Evolutionary conservation across 1,139 yeast genomes (phyloP).

Genomic region (Yamadazyma jaroonii): DNA sequence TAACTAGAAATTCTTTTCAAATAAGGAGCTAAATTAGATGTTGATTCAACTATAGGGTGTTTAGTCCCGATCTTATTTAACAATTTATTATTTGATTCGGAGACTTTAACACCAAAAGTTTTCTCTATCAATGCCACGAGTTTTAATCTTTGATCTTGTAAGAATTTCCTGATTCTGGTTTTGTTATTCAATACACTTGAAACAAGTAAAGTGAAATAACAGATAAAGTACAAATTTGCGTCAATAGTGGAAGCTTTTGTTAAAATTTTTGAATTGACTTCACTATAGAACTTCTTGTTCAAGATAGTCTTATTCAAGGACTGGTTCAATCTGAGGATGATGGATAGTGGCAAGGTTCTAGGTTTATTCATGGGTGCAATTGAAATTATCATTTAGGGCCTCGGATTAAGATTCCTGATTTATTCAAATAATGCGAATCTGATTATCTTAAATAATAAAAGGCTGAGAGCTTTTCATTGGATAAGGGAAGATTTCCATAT

Average conservation of each 20-base stretch:
- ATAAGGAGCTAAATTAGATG: slow-evolving; percentile 34
- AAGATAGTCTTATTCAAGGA: slow-evolving; percentile 24
- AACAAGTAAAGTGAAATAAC: slow-evolving; percentile 40
- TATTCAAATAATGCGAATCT: background rate
- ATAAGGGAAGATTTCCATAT: background rate
- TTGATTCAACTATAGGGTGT: slow-evolving; percentile 11
- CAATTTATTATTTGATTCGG: slow-evolving; percentile 16
- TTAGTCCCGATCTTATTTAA: slow-evolving; percentile 8
- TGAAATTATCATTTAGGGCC: slow-evolving; percentile 14
- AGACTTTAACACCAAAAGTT: slow-evolving; percentile 17
- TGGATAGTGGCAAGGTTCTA: slow-evolving; percentile 12
- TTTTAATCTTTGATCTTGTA: slow-evolving; percentile 26
- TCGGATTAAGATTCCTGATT: slow-evolving; percentile 1
- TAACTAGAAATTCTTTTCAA: slow-evolving; percentile 44
- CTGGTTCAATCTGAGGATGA: slow-evolving; percentile 20
- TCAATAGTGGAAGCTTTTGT: slow-evolving; percentile 37
- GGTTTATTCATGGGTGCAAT: slow-evolving; percentile 16
- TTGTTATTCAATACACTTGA: slow-evolving; percentile 43
- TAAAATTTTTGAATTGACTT: slow-evolving; percentile 41
- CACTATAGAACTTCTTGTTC: slow-evolving; percentile 41
- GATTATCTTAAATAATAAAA: background rate
- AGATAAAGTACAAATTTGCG: slow-evolving; percentile 40
- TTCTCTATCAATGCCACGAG: slow-evolving; percentile 18
- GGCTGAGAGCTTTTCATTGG: background rate
- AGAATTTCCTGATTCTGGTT: slow-evolving; percentile 29